Evolutionary conservation across 352 stramenopile species (phyloP), one percentile per base, ranked within the genome.

Genomic region (Globisporangium paddicum): DNA sequence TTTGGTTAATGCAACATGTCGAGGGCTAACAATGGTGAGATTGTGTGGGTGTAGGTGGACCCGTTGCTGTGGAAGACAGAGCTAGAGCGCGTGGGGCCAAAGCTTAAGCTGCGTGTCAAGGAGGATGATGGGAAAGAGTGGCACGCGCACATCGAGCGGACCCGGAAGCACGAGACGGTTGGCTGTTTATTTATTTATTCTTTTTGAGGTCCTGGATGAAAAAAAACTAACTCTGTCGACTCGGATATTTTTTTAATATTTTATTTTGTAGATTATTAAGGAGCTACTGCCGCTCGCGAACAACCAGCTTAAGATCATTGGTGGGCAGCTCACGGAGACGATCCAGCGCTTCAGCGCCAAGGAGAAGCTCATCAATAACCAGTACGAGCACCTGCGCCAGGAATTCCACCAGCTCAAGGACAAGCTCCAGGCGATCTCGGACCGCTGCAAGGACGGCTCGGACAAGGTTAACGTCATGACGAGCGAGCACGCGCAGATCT

Each of bases 31-130:
- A 32, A 19, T 25, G 25, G 5, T 51, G 44, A 42, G n/a, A 42
- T 42, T n/a, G 10, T 18, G 19, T 63, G 13, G 18, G 21, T 5
- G 23, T 7, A 73, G 37, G 80, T 94, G 52, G 72, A 94, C 48
- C 85, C 85, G 44, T 51, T 90, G 61, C 67, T 92, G 18, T 91
- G 85, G 85, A 90, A 90, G 56, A 92, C 79, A 14, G 85, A 94
- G 69, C 67, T 94, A 8, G 85, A 94, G 74, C 81, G 85, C 34
- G 85, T 94, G 0, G 85, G 79, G 0, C 81, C 84, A 1, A 79
- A 79, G 56, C 73, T 93, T 14, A 91, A 90, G 58, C 49, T 90
- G 19, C 70, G 76, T 18, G 66, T 60, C 4, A 79, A 83, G 8
- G 75, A 81, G 30, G 79, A 77, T 59, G 70, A 81, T 35, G 75